These are phyloP conservation scores for Acer saccharum DNA, from an alignment of 345 rosid species.

Conservation along the genomic window DNA sequence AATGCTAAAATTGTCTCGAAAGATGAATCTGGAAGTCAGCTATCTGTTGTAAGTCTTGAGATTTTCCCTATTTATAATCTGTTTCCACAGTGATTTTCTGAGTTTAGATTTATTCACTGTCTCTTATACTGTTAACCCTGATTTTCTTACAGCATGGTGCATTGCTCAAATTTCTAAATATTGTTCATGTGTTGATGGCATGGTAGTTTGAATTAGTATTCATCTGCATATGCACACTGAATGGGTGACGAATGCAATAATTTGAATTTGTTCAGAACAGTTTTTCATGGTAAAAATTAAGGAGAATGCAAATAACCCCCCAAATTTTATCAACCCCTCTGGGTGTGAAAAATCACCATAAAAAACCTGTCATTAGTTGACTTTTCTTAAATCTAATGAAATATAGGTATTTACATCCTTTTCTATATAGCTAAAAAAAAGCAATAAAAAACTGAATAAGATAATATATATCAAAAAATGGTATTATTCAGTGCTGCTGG, in stretches of 20 bases:
- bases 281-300: not conserved
- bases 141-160: not conserved
- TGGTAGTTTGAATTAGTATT: not conserved
- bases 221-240: not conserved
- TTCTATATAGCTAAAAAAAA: no score
- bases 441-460: no score
- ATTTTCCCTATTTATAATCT: not conserved
- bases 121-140: not conserved
- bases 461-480: no score
- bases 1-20: slow-evolving; percentile 64
- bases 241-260: not conserved
- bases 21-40: slow-evolving; percentile 72
- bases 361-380: no score
- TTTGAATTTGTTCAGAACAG: not conserved
- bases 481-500: no score
- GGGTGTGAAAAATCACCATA: no score
- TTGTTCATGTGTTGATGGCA: not conserved
- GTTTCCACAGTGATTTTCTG: not conserved
- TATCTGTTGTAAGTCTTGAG: slow-evolving; percentile 62
- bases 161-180: not conserved
- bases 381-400: no score
- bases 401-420: no score
- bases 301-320: no score
- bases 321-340: no score
- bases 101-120: not conserved